A percentile compares a stretch with the other conserved stretches of the same genome.
phyloP scores from a whole-genome alignment of 208 protist genomes.

The Vickermania spadyakhi region DNA sequence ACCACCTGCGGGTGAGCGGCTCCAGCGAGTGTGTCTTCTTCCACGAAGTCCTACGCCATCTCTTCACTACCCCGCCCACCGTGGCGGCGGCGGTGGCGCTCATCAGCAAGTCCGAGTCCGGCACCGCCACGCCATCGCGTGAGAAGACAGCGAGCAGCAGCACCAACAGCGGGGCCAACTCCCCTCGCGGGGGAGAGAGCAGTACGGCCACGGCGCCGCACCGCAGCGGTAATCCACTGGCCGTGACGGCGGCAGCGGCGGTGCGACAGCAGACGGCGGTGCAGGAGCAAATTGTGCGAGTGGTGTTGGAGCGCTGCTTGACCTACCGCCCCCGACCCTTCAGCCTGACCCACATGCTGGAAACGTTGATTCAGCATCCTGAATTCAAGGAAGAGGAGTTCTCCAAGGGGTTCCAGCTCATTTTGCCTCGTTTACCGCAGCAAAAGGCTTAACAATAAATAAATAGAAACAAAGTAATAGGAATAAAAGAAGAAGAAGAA shows the following conservation, averaged over 20 bases:
- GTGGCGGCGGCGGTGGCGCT: neutral
- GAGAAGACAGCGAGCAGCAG: neutral
- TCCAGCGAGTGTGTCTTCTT: constrained; percentile 13
- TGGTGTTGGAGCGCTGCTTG: neutral
- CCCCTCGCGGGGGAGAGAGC: neutral
- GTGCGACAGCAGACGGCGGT: constrained; percentile 10
- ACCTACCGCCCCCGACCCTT: neutral
- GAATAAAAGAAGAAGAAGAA: too few relatives aligned
- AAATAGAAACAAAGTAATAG: too few relatives aligned
- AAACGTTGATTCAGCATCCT: neutral
- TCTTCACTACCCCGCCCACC: neutral
- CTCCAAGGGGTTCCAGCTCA: neutral
- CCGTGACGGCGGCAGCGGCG: neutral
- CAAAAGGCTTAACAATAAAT: too few relatives aligned
- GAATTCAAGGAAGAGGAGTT: neutral
- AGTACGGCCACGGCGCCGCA: neutral
- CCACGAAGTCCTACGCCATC: neutral
- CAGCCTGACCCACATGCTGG: neutral
- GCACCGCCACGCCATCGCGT: neutral
- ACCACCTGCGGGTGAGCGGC: neutral
- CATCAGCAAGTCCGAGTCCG: too few relatives aligned
- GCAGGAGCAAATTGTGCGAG: constrained; percentile 25
- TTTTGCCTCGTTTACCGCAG: too few relatives aligned
- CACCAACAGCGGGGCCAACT: neutral
- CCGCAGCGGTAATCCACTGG: neutral